A percentile compares a stretch with the other conserved stretches of the same genome.
Conservation (phyloP, 2,329 filamentous ascomycete species). For the Reticulascus tulasneorum region DNA sequence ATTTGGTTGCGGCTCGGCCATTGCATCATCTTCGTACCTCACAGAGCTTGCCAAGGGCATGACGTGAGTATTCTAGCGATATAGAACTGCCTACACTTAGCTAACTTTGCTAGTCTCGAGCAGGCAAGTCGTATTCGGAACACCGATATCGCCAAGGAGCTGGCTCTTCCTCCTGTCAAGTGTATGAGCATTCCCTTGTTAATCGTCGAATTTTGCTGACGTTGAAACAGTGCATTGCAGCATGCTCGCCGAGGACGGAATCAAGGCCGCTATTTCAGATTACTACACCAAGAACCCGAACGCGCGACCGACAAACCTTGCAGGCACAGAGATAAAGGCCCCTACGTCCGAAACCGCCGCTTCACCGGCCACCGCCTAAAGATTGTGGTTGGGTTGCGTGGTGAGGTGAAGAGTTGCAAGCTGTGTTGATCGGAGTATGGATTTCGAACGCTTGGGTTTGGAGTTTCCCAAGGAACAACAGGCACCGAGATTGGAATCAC, state of each 20-base stretch:
- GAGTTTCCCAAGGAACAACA: too few species aligned
- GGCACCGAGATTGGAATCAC: too few species aligned
- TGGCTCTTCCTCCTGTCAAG: conserved; percentile 85
- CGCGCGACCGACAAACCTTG: conserved; percentile 66
- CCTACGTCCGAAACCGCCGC: conserved; percentile 47
- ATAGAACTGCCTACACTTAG: background rate
- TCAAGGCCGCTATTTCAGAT: conserved; percentile 85
- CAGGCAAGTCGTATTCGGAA: conserved; percentile 92
- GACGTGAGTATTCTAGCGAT: conserved; percentile 44
- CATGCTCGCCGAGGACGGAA: conserved; percentile 87
- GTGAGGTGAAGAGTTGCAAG: background rate
- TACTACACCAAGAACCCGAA: conserved; percentile 89
- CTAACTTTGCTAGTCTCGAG: conserved; percentile 52
- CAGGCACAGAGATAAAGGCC: conserved; percentile 67
- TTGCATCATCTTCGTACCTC: conserved; percentile 90
- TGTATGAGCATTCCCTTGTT: conserved; percentile 40
- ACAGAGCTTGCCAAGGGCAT: conserved; percentile 96
- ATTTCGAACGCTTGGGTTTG: background rate
- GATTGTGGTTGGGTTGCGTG: background rate
- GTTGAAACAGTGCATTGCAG: conserved; percentile 72
- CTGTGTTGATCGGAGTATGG: background rate
- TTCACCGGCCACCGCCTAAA: conserved; percentile 17
- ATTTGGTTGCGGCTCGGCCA: conserved; percentile 90
- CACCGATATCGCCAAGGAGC: conserved; percentile 96
- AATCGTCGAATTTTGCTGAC: conserved; percentile 20